Conservation (phyloP, 768 basidiomycete species). For the Suillus ampliporus region DNA sequence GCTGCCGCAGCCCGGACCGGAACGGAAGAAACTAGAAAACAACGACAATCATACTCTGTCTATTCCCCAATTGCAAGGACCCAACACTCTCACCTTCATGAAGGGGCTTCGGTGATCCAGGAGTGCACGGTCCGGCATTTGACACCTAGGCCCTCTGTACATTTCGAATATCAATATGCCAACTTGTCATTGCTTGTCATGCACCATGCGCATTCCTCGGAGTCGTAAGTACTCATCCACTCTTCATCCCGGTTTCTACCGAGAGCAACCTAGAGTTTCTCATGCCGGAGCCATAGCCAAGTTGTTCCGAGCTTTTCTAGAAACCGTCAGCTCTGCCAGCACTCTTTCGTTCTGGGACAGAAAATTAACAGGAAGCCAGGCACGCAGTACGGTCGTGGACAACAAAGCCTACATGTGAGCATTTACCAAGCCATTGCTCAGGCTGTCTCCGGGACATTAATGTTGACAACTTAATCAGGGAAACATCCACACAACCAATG, state of each 20-base stretch:
- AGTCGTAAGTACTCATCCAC: not conserved
- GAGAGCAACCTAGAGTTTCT: not conserved
- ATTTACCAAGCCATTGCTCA: not conserved
- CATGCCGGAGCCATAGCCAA: not conserved
- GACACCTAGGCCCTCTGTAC: not conserved
- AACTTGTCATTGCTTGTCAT: no score
- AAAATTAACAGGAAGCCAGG: not conserved
- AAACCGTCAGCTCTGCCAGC: not conserved
- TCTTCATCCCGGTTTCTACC: not conserved
- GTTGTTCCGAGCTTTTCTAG: not conserved
- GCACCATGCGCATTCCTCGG: no score
- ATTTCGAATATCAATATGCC: no score
- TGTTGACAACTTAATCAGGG: not conserved
- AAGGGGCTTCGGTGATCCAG: constrained; percentile 3
- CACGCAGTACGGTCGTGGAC: not conserved
- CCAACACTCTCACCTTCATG: not conserved
- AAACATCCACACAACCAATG: not conserved
- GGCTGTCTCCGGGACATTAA: not conserved
- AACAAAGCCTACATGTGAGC: constrained; percentile 1
- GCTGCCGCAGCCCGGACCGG: no score
- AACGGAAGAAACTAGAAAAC: not conserved
- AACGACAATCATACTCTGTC: not conserved
- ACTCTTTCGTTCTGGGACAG: not conserved
- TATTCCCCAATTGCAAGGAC: not conserved
- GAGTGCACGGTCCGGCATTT: not conserved